A percentile compares a stretch with the other conserved stretches of the same genome.
phyloP scores from a whole-genome alignment of 2,329 filamentous ascomycete species.

The Alternaria brassicicola region DNA sequence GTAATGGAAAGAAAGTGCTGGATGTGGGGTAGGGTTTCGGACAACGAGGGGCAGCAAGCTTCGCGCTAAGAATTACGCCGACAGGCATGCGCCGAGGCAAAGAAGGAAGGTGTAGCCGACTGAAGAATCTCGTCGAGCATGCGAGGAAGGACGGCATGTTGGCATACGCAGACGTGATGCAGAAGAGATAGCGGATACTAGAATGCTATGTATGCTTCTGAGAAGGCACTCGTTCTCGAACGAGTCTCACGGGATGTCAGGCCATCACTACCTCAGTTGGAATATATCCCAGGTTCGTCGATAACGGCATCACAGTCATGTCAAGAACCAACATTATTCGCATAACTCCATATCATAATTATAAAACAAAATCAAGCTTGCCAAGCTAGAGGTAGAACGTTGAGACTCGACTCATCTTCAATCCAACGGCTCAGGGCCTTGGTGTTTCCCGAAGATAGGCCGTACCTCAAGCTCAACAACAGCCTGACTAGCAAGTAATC shows the following conservation, averaged over 20 bases:
- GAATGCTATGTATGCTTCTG: background rate
- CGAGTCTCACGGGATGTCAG: background rate
- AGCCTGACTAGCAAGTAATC: background rate
- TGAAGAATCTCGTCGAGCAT: background rate
- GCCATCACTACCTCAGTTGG: background rate
- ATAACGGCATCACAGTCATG: background rate
- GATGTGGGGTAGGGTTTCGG: conserved; percentile 27
- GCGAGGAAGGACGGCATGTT: background rate
- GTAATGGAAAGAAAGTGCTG: conserved; percentile 20
- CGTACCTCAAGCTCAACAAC: background rate
- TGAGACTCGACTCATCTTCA: background rate
- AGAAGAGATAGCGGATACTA: background rate
- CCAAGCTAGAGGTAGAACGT: background rate
- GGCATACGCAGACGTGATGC: background rate
- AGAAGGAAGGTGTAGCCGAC: conserved; percentile 8
- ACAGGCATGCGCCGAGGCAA: background rate
- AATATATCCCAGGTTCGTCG: background rate
- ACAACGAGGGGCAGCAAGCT: conserved; percentile 19
- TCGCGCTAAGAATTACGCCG: conserved; percentile 21
- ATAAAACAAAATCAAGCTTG: background rate
- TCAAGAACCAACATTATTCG: background rate
- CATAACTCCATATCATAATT: background rate
- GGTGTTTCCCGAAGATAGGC: background rate
- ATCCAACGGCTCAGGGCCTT: background rate
- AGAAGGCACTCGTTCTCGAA: background rate